Percentiles rank a stretch among this genome's conserved stretches.
phyloP scores from a whole-genome alignment of 2,329 filamentous ascomycete genomes.

The Fusarium sarcochroum region DNA sequence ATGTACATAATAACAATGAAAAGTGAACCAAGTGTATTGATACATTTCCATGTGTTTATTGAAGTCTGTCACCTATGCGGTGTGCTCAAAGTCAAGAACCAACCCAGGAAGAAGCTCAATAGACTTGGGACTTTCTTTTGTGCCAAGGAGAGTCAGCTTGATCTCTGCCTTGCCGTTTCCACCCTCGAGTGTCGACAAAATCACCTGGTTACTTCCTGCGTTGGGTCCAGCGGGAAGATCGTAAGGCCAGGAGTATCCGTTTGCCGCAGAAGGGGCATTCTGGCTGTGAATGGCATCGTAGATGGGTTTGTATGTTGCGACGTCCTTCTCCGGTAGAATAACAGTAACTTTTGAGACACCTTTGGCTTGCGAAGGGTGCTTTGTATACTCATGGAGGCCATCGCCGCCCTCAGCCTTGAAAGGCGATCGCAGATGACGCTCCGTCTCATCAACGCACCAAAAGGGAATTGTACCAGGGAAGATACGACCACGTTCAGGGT shows the following conservation, averaged over 20 bases:
- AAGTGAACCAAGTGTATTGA: neutral
- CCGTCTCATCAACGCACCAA: constrained; percentile 75
- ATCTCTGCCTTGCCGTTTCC: constrained; percentile 30
- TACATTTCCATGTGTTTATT: neutral
- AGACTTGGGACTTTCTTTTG: constrained; percentile 40
- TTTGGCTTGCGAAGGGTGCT: constrained; percentile 65
- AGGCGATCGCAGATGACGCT: constrained; percentile 69
- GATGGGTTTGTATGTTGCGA: constrained; percentile 35
- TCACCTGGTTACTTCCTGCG: constrained; percentile 32
- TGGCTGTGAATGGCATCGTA: constrained; percentile 50
- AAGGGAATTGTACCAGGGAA: constrained; percentile 71
- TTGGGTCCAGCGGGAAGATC: constrained; percentile 34
- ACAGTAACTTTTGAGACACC: constrained; percentile 65
- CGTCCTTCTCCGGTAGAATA: constrained; percentile 47
- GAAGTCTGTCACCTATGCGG: constrained; percentile 2
- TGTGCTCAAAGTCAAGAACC: constrained; percentile 38
- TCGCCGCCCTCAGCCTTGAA: constrained; percentile 46
- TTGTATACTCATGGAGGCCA: constrained; percentile 43
- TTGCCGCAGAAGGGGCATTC: neutral
- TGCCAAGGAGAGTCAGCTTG: constrained; percentile 42
- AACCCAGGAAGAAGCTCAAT: constrained; percentile 45
- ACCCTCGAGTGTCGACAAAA: constrained; percentile 14
- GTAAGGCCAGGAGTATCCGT: constrained; percentile 37
- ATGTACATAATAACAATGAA: too few species aligned
- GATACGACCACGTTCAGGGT: constrained; percentile 38